These are phyloP conservation scores for Phenoliferia sp. DNA, from an alignment of 1,284 basidiomycete species.

Conservation along the genomic window DNA sequence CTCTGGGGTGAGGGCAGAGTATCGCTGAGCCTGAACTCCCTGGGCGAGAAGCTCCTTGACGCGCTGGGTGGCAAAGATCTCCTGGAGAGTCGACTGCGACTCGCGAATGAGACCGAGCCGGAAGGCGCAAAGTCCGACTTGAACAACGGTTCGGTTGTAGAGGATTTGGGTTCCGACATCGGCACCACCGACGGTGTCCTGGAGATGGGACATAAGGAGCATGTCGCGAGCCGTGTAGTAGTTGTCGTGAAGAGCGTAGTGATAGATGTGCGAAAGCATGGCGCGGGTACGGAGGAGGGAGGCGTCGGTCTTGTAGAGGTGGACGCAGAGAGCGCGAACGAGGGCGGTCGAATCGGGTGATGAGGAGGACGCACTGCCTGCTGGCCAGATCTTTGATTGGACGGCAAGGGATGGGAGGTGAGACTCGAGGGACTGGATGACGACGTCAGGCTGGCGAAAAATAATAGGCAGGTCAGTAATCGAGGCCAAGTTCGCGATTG, in stretches of 20 bases:
- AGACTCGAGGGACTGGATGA: conserved; percentile 82
- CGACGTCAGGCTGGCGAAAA: conserved; percentile 71
- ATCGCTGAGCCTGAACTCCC: conserved; percentile 88
- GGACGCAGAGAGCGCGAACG: conserved; percentile 82
- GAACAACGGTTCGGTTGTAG: conserved; percentile 96
- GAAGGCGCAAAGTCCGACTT: conserved; percentile 95
- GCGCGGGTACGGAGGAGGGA: conserved; percentile 84
- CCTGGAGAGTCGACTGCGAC: conserved; percentile 84
- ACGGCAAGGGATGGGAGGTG: conserved; percentile 46
- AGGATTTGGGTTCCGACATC: conserved; percentile 97
- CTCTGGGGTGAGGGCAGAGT: conserved; percentile 74
- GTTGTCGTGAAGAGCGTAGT: conserved; percentile 92
- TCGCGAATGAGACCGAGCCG: conserved; percentile 91
- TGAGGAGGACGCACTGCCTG: conserved; percentile 43
- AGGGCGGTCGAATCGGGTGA: conserved; percentile 58
- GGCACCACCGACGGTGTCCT: conserved; percentile 90
- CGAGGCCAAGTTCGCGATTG: not conserved
- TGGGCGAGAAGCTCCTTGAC: conserved; percentile 96
- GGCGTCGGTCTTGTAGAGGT: conserved; percentile 87
- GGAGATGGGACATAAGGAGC: conserved; percentile 97
- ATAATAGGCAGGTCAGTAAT: conserved; percentile 6
- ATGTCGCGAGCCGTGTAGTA: conserved; percentile 97
- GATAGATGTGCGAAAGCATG: conserved; percentile 96
- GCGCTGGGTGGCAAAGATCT: conserved; percentile 92
- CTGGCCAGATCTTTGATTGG: conserved; percentile 37